These are phyloP conservation scores for Penicillium argentinense DNA, from an alignment of 495 filamentous ascomycete genomes.

Conservation along the genomic window DNA sequence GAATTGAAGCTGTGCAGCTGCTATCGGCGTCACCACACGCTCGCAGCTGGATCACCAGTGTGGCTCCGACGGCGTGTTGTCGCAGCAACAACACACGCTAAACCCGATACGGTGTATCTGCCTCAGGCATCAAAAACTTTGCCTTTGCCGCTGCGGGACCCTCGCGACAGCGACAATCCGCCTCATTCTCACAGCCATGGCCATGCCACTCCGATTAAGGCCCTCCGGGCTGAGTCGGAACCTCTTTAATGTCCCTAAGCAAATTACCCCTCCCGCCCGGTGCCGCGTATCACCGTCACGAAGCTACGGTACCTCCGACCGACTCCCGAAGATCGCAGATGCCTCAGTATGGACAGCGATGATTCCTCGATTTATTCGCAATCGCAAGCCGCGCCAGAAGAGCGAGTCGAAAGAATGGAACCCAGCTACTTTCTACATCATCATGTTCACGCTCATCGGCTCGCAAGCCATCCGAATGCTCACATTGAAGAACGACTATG, in stretches of 20 bases:
- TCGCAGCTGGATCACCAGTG: background rate
- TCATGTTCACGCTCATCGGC: conserved; percentile 87
- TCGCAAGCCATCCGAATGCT: conserved; percentile 94
- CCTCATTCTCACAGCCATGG: conserved; percentile 11
- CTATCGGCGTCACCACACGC: conserved; percentile 11
- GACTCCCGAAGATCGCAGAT: conserved; percentile 60
- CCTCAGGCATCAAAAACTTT: conserved; percentile 18
- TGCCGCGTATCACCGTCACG: conserved; percentile 13
- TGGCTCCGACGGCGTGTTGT: conserved; percentile 40
- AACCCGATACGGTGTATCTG: conserved; percentile 10
- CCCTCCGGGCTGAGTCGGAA: conserved; percentile 9
- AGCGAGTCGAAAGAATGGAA: conserved; percentile 76
- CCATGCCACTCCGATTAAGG: conserved; percentile 12
- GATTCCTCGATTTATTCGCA: conserved; percentile 53
- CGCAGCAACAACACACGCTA: conserved; percentile 39
- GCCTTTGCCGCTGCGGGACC: too few species aligned
- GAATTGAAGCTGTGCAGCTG: conserved; percentile 21
- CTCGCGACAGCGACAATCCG: too few species aligned
- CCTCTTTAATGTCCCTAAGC: conserved; percentile 1
- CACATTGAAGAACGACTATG: conserved; percentile 70
- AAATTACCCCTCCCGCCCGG: background rate
- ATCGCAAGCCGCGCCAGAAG: conserved; percentile 31
- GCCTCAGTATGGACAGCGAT: conserved; percentile 69
- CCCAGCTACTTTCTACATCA: conserved; percentile 88
- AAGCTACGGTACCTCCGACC: conserved; percentile 33